These are phyloP conservation scores for Termitomyces sp. DNA, from an alignment of 768 basidiomycete genomes.

Conservation along the genomic window DNA sequence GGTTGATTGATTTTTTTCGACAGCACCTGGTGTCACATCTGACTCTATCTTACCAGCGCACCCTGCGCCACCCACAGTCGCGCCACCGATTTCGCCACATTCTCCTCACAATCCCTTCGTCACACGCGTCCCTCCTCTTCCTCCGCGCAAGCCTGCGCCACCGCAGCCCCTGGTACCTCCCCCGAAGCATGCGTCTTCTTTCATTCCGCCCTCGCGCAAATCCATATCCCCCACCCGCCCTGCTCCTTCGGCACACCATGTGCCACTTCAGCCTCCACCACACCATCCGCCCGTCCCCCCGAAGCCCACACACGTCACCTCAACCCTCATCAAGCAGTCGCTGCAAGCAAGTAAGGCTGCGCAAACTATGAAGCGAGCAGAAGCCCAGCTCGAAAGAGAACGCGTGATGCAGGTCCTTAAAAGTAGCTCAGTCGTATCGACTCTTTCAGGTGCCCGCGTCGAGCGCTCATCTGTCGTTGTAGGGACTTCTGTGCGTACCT, in stretches of 20 bases:
- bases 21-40: not conserved
- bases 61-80: conserved; percentile 10
- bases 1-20: conserved; percentile 35
- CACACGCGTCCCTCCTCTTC: conserved; percentile 38
- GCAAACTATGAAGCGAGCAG: conserved; percentile 63
- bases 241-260: conserved; percentile 1
- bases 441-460: conserved; percentile 24
- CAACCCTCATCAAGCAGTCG: conserved; percentile 66
- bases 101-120: conserved; percentile 37
- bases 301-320: conserved; percentile 48
- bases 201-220: conserved; percentile 13
- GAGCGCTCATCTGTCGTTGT: conserved; percentile 28
- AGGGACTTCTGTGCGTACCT: conserved; percentile 25
- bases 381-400: conserved; percentile 63
- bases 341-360: conserved; percentile 70
- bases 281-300: conserved; percentile 23
- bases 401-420: conserved; percentile 68
- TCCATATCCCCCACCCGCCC: conserved; percentile 14
- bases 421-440: conserved; percentile 40
- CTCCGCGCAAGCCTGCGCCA: conserved; percentile 40
- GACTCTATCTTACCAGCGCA: conserved; percentile 11
- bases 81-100: conserved; percentile 11
- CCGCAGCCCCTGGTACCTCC: conserved; percentile 22
- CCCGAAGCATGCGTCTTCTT: conserved; percentile 27
- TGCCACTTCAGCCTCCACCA: conserved; percentile 5